Conservation (phyloP, 2,329 filamentous ascomycete genomes). For the Aspergillus costaricaensis region DNA sequence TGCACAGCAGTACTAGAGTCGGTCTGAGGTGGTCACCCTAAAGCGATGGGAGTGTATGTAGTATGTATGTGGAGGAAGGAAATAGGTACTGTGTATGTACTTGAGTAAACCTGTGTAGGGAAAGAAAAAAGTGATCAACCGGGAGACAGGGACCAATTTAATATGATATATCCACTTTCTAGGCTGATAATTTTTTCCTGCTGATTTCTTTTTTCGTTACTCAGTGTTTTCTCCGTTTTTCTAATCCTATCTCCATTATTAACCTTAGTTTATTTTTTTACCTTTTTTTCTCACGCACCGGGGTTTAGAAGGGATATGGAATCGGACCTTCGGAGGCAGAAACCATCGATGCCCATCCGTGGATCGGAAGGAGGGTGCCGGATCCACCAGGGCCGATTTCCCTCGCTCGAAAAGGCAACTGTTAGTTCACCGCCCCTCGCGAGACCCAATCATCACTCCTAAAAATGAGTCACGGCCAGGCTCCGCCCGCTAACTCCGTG, state of each 20-base stretch:
- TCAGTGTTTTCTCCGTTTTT: neutral
- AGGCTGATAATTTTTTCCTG: conserved; percentile 8
- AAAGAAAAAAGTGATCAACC: conserved; percentile 9
- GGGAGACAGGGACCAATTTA: conserved; percentile 11
- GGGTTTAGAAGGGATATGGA: conserved; percentile 10
- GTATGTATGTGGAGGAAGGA: neutral
- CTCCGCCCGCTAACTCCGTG: conserved; percentile 10
- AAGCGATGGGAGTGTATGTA: neutral
- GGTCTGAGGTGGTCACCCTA: conserved; percentile 7
- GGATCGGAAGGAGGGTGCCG: conserved; percentile 16
- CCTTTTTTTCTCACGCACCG: conserved; percentile 1
- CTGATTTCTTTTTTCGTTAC: conserved; percentile 14
- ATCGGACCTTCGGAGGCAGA: conserved; percentile 19
- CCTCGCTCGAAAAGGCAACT: conserved; percentile 10
- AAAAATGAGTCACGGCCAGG: conserved; percentile 19
- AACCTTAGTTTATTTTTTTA: conserved; percentile 6
- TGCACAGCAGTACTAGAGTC: neutral
- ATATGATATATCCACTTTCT: conserved; percentile 28
- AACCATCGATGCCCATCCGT: conserved; percentile 9
- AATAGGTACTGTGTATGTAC: too few relatives aligned
- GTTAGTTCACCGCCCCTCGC: conserved; percentile 17
- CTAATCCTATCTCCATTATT: conserved; percentile 8
- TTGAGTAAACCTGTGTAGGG: neutral
- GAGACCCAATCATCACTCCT: conserved; percentile 13
- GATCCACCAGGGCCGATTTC: conserved; percentile 6